phyloP scores from a whole-genome alignment of 768 basidiomycete species.

The Hericium erinaceus region DNA sequence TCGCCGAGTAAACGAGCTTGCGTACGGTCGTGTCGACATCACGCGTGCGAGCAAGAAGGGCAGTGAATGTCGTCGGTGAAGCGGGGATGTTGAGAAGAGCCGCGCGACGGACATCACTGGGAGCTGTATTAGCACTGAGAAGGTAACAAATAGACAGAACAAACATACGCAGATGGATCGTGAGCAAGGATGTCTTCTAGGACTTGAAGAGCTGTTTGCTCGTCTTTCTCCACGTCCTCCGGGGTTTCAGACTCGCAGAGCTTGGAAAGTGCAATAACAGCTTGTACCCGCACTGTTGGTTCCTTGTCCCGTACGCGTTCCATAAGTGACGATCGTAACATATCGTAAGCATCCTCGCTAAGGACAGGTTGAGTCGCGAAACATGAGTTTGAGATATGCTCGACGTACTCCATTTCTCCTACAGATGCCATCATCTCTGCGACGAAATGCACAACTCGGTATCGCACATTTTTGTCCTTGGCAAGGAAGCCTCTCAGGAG shows the following conservation, averaged over 20 bases:
- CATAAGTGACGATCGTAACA: slow-evolving; percentile 54
- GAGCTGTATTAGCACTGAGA: not conserved
- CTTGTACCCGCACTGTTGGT: slow-evolving; percentile 63
- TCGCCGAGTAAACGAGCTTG: slow-evolving; percentile 55
- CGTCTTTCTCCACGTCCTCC: slow-evolving; percentile 40
- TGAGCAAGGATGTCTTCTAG: slow-evolving; percentile 57
- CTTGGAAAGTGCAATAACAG: slow-evolving; percentile 70
- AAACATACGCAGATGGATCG: slow-evolving; percentile 68
- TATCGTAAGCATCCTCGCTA: slow-evolving; percentile 69
- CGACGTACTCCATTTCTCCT: slow-evolving; percentile 76
- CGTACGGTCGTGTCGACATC: slow-evolving; percentile 74
- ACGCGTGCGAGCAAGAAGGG: slow-evolving; percentile 65
- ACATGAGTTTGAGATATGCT: not conserved
- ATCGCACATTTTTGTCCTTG: slow-evolving; percentile 84
- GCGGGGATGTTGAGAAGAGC: slow-evolving; percentile 65
- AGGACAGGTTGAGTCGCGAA: not conserved
- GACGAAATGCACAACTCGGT: slow-evolving; percentile 67
- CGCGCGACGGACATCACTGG: slow-evolving; percentile 81
- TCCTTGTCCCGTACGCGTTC: slow-evolving; percentile 79
- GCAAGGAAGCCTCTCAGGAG: slow-evolving; percentile 71
- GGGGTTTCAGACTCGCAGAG: slow-evolving; percentile 64
- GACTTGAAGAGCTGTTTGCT: slow-evolving; percentile 46
- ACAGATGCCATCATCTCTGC: slow-evolving; percentile 73
- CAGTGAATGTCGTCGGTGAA: slow-evolving; percentile 43
- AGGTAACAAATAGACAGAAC: not conserved